phyloP scores from a whole-genome alignment of 2,329 filamentous ascomycete genomes.

The Paraphaeosphaeria minitans region DNA sequence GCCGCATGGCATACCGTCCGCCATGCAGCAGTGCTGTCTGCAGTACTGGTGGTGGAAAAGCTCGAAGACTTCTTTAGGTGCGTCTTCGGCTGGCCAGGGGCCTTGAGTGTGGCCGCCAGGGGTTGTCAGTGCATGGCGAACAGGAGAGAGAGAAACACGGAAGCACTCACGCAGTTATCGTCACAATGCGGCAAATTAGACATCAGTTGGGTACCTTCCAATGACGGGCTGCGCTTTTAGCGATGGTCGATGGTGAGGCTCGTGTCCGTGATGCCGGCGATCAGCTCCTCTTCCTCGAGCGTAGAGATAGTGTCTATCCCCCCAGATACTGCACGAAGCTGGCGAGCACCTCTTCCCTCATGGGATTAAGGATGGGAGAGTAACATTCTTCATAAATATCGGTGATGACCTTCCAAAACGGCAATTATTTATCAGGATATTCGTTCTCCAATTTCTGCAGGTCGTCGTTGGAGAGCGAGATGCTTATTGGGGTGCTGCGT shows the following conservation, averaged over 20 bases:
- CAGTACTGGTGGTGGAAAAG: not conserved
- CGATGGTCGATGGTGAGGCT: too few relatives aligned
- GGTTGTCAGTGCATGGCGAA: not conserved
- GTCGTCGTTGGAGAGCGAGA: not conserved
- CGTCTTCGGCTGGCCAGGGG: not conserved
- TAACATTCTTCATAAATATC: too few relatives aligned
- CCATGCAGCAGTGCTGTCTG: not conserved
- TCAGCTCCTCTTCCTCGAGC: too few relatives aligned
- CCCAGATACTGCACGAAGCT: too few relatives aligned
- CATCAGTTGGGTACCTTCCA: conserved; percentile 1
- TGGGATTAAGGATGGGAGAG: too few relatives aligned
- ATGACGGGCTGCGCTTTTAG: not conserved
- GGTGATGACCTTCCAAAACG: too few relatives aligned
- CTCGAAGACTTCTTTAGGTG: not conserved
- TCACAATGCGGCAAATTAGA: not conserved
- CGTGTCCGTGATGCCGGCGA: too few relatives aligned
- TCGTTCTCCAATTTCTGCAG: too few relatives aligned
- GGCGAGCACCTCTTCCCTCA: too few relatives aligned
- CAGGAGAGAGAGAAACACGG: not conserved
- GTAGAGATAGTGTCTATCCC: too few relatives aligned
- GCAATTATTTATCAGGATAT: too few relatives aligned
- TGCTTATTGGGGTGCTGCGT: not conserved
- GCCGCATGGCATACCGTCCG: not conserved
- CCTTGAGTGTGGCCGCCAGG: not conserved
- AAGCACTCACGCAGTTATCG: not conserved